Base-by-base conservation (phyloP, 1,284 basidiomycete species). In the Anthracocystis setariae region DNA sequence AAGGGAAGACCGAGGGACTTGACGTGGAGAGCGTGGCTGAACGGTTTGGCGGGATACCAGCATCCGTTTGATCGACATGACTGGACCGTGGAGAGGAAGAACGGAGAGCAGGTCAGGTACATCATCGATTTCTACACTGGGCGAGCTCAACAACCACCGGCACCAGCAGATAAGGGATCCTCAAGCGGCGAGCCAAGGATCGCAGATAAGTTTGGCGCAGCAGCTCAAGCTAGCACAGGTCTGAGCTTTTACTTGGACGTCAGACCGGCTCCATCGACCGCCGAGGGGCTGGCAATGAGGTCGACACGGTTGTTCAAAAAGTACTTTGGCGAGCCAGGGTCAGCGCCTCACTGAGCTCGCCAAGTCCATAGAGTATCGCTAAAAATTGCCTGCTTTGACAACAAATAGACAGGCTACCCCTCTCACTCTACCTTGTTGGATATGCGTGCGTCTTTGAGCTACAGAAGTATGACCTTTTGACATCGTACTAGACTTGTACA, bases 121-220 rank as follows among this genome's bases (percentile, higher is more conserved):
- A 90, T 99, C 58, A 97, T 99, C 74, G 95, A 99, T 84, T 99
- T 98, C 83, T 99, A 99, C 86, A 91, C 93, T 0, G 95, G 96
- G n/a, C 46, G 76, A 85, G 5, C 73, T 84, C 24, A 82, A 85
- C 12, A 84, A 84, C 46, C 25, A 45, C 45, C 24, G 53, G 86
- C 86, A 65, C 29, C 23, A 23, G n/a, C 37, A 27, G 57, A 21
- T 18, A 46, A 24, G 37, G 44, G 7, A 5, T 5, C 29, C 5
- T 29, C 29, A 29, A 12, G 33, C 10, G 39, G 23, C 10, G 29
- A 53, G 3, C n/a, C 32, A 10, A 50, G 51, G 8, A 56, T 58
- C 13, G 49, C 56, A 9, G 39, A 55, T 17, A 33, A 55, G 35
- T 46, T 67, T 46, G 51, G 51, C 5, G 55, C 51, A 8, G 62